Percentiles rank a stretch among this genome's conserved stretches.
These are phyloP conservation scores for Leucoagaricus sp. DNA, from an alignment of 1,284 basidiomycete genomes.

Conservation along the genomic window DNA sequence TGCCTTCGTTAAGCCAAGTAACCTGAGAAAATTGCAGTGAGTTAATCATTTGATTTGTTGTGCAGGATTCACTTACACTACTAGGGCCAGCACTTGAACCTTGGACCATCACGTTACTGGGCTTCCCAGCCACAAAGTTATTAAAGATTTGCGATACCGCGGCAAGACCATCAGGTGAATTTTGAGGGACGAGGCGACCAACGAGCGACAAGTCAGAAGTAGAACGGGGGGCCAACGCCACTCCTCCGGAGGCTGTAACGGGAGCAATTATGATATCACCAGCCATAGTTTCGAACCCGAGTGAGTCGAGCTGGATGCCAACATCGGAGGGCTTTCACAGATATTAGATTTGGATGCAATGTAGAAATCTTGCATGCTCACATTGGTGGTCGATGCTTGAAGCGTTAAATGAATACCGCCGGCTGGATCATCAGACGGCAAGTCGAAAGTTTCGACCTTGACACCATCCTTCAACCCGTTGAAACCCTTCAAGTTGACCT, in stretches of 20 bases:
- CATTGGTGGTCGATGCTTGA: slow-evolving; percentile 62
- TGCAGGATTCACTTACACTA: slow-evolving; percentile 40
- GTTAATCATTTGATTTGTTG: not conserved
- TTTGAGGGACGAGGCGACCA: slow-evolving; percentile 70
- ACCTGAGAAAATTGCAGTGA: slow-evolving; percentile 41
- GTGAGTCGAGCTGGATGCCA: slow-evolving; percentile 64
- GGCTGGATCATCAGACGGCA: slow-evolving; percentile 71
- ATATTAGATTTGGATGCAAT: not conserved
- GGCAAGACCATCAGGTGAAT: slow-evolving; percentile 49
- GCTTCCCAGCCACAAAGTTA: slow-evolving; percentile 69
- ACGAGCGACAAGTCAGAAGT: slow-evolving; percentile 57
- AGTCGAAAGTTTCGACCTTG: slow-evolving; percentile 68
- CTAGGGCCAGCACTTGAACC: slow-evolving; percentile 67
- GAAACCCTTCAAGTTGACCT: slow-evolving; percentile 72
- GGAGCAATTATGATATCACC: slow-evolving; percentile 61
- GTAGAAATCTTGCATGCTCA: slow-evolving; percentile 29
- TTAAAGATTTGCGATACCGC: slow-evolving; percentile 73
- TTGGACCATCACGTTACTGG: slow-evolving; percentile 61
- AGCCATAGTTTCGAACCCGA: slow-evolving; percentile 64
- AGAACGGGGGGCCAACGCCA: slow-evolving; percentile 60
- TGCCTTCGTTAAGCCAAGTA: slow-evolving; percentile 77
- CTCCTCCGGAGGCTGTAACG: slow-evolving; percentile 47
- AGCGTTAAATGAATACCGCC: slow-evolving; percentile 78
- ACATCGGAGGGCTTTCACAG: slow-evolving; percentile 69
- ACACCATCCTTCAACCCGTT: slow-evolving; percentile 70